These are phyloP conservation scores for Mycena sp. DNA, from an alignment of 1,284 basidiomycete genomes.

Conservation along the genomic window DNA sequence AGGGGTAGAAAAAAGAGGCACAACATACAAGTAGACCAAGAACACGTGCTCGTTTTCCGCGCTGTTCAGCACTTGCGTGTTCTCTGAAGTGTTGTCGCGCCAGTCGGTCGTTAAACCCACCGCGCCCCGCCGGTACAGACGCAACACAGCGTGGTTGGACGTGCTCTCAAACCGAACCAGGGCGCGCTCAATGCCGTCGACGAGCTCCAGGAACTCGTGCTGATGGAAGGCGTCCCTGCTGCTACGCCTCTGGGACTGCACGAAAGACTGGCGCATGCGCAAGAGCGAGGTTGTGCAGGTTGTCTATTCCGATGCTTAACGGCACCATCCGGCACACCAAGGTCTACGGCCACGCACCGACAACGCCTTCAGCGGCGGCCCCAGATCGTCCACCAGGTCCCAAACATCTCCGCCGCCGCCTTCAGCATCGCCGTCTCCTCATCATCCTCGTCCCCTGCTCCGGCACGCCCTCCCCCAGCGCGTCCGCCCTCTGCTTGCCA, in stretches of 20 bases:
- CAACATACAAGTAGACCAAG: conserved; percentile 87
- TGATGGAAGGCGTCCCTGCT: conserved; percentile 48
- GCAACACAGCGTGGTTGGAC: conserved; percentile 83
- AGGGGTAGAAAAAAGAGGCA: background rate
- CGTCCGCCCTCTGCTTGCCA: conserved; percentile 38
- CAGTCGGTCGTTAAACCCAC: no score
- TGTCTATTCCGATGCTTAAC: conserved; percentile 49
- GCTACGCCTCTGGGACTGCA: conserved; percentile 46
- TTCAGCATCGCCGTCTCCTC: conserved; percentile 68
- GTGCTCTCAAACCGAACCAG: conserved; percentile 82
- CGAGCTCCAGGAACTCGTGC: conserved; percentile 70
- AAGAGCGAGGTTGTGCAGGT: conserved; percentile 69
- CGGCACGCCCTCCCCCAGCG: conserved; percentile 30
- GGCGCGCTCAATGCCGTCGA: conserved; percentile 73
- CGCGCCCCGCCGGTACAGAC: conserved; percentile 73
- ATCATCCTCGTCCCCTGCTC: conserved; percentile 48
- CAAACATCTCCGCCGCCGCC: conserved; percentile 82
- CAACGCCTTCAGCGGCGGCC: conserved; percentile 79
- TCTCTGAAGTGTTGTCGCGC: conserved; percentile 43
- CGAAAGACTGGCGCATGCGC: conserved; percentile 72
- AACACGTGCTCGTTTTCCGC: conserved; percentile 78
- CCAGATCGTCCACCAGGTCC: conserved; percentile 83
- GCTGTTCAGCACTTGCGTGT: conserved; percentile 47
- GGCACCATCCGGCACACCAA: conserved; percentile 3
- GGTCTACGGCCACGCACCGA: conserved; percentile 61